These are phyloP conservation scores for Ceratocystiopsis sp. DNA, from an alignment of 2,329 filamentous ascomycete genomes.

Conservation along the genomic window DNA sequence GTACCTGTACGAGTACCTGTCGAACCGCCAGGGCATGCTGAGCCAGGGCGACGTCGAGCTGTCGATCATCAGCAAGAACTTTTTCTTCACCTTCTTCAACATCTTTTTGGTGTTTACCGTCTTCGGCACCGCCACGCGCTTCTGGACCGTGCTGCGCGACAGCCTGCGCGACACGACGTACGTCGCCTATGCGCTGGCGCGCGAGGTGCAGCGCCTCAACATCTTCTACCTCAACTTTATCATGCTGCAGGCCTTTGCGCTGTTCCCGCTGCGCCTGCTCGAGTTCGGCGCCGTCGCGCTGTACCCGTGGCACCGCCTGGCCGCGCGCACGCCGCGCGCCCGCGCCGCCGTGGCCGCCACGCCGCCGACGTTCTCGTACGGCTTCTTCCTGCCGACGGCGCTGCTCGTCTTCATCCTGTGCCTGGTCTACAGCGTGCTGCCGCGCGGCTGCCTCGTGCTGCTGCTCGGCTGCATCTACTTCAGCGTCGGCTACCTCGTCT, in stretches of 20 bases:
- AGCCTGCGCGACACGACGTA: constrained; percentile 62
- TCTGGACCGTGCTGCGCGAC: constrained; percentile 52
- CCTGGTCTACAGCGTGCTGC: constrained; percentile 80
- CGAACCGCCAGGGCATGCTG: constrained; percentile 84
- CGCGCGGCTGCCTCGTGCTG: constrained; percentile 63
- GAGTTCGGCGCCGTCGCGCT: constrained; percentile 75
- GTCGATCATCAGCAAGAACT: constrained; percentile 93
- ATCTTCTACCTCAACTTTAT: constrained; percentile 90
- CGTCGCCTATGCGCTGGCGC: constrained; percentile 59
- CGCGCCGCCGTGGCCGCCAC: constrained; percentile 45
- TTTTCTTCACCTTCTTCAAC: constrained; percentile 99
- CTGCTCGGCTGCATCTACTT: constrained; percentile 75
- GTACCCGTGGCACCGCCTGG: constrained; percentile 64
- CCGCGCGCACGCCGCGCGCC: constrained; percentile 77
- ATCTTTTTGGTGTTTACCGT: constrained; percentile 91
- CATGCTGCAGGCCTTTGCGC: constrained; percentile 79
- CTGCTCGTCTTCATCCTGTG: constrained; percentile 91
- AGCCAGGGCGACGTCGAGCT: constrained; percentile 89
- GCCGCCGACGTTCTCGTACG: constrained; percentile 83
- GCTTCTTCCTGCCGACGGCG: constrained; percentile 86
- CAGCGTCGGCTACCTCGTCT: constrained; percentile 66
- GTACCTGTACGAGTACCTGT: constrained; percentile 86
- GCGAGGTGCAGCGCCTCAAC: constrained; percentile 55
- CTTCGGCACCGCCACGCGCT: constrained; percentile 64
- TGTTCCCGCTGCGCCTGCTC: constrained; percentile 82